Percentiles rank a stretch among this genome's conserved stretches.
Evolutionary conservation across 495 filamentous ascomycete species (phyloP).

Genomic region (Staphylotrichum longicolle): DNA sequence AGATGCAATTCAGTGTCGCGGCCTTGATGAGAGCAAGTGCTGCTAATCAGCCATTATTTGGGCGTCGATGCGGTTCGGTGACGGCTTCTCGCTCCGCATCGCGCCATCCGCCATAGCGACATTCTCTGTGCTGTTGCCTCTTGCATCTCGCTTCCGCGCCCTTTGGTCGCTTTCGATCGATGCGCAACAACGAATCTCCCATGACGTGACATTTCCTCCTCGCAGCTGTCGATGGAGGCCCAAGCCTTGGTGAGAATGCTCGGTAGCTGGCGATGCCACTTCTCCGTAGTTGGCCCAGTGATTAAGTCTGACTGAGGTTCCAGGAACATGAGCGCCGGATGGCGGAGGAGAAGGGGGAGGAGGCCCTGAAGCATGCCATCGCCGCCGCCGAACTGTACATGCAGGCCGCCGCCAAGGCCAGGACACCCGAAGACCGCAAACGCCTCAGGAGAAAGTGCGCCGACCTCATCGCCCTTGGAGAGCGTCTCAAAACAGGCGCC

Average conservation of each 20-base stretch:
- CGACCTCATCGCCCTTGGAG: slow-evolving; percentile 63
- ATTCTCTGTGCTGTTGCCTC: too few relatives aligned
- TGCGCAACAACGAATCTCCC: too few relatives aligned
- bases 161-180: too few relatives aligned
- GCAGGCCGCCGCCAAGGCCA: slow-evolving; percentile 60
- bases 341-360: slow-evolving; percentile 53
- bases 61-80: too few relatives aligned
- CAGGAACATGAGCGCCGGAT: slow-evolving; percentile 64
- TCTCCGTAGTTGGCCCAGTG: slow-evolving; percentile 20
- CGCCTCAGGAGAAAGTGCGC: slow-evolving; percentile 63
- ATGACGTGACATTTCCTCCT: neutral
- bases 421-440: slow-evolving; percentile 53
- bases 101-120: too few relatives aligned
- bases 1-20: too few relatives aligned
- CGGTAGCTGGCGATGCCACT: neutral
- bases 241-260: slow-evolving; percentile 23
- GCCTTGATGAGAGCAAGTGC: too few relatives aligned
- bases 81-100: too few relatives aligned
- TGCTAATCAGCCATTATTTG: too few relatives aligned
- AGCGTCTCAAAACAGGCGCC: slow-evolving; percentile 62
- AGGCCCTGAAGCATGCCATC: slow-evolving; percentile 71
- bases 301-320: slow-evolving; percentile 21
- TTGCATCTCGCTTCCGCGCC: too few relatives aligned
- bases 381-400: slow-evolving; percentile 74
- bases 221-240: slow-evolving; percentile 28